These are phyloP conservation scores for Trichoderma sp. DNA, from an alignment of 2,329 filamentous ascomycete species.

Conservation along the genomic window DNA sequence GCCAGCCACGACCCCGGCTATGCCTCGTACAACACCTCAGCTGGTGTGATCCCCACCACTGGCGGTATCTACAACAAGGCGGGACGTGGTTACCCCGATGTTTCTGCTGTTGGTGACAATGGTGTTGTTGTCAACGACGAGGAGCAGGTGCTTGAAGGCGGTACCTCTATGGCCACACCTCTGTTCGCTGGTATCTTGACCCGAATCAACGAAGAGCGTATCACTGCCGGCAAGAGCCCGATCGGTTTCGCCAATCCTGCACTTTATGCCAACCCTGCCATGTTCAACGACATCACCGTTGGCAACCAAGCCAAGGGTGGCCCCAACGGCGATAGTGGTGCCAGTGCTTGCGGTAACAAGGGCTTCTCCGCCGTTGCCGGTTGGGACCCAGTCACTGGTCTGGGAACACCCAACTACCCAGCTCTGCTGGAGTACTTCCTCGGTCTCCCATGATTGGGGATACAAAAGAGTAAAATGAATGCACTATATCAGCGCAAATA, in stretches of 20 bases:
- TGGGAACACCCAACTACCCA: constrained; percentile 27
- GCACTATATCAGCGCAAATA: not conserved
- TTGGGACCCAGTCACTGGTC: constrained; percentile 27
- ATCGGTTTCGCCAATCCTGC: constrained; percentile 40
- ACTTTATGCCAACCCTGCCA: constrained; percentile 28
- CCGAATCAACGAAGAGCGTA: constrained; percentile 35
- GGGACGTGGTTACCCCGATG: constrained; percentile 50
- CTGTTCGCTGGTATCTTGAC: constrained; percentile 38
- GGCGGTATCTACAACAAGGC: constrained; percentile 46
- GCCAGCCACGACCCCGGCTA: constrained; percentile 23
- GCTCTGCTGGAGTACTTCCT: constrained; percentile 46
- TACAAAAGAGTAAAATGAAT: not conserved
- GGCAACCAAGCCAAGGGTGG: constrained; percentile 27
- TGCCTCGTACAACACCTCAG: constrained; percentile 25
- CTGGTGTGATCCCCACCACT: constrained; percentile 22
- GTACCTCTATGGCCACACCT: constrained; percentile 47
- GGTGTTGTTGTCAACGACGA: constrained; percentile 47
- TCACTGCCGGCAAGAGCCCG: constrained; percentile 32
- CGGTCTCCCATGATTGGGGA: not conserved
- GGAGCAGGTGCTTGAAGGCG: constrained; percentile 45
- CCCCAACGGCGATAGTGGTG: not conserved
- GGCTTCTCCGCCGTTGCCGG: constrained; percentile 27
- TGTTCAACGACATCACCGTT: constrained; percentile 25
- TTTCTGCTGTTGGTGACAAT: constrained; percentile 47
- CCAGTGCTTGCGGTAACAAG: constrained; percentile 25